Conservation (phyloP, 2,329 filamentous ascomycete genomes). For the Apiospora kogelbergensis region DNA sequence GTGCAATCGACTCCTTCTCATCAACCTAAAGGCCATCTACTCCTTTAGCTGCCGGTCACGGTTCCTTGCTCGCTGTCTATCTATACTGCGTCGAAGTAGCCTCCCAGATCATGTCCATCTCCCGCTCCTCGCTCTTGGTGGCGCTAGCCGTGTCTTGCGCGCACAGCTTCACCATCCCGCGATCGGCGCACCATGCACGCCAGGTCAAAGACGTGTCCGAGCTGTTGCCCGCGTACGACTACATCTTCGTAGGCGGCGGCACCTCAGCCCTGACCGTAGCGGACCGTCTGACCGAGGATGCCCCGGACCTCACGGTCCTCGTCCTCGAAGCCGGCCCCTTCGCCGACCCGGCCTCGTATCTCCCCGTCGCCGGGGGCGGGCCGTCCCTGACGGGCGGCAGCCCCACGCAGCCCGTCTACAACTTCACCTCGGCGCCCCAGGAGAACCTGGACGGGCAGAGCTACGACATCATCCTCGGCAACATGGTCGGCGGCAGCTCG, state of each 20-base stretch:
- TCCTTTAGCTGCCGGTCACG: too few relatives aligned
- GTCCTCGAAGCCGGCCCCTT: constrained; percentile 26
- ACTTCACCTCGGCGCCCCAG: constrained; percentile 26
- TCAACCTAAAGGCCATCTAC: too few relatives aligned
- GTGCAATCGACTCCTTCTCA: too few relatives aligned
- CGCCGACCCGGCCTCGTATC: constrained; percentile 19
- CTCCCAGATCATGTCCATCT: not conserved
- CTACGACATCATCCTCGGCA: constrained; percentile 19
- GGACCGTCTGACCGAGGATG: constrained; percentile 27
- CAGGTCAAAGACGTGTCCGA: constrained; percentile 1
- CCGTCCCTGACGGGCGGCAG: too few relatives aligned
- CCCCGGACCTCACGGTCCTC: constrained; percentile 27
- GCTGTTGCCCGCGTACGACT: constrained; percentile 24
- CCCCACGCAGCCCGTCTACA: not conserved
- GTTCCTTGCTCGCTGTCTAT: too few relatives aligned
- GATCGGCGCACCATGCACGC: not conserved
- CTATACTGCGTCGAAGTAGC: too few relatives aligned
- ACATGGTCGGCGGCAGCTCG: constrained; percentile 29
- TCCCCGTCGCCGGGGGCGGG: constrained; percentile 7
- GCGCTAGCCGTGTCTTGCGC: too few relatives aligned
- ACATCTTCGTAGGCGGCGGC: constrained; percentile 28
- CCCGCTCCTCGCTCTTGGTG: not conserved
- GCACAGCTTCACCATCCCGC: not conserved
- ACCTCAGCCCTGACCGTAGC: constrained; percentile 28
- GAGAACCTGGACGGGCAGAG: constrained; percentile 23